These are phyloP conservation scores for Thraustochytrium striatum DNA, from an alignment of 352 stramenopile genomes.

Conservation along the genomic window DNA sequence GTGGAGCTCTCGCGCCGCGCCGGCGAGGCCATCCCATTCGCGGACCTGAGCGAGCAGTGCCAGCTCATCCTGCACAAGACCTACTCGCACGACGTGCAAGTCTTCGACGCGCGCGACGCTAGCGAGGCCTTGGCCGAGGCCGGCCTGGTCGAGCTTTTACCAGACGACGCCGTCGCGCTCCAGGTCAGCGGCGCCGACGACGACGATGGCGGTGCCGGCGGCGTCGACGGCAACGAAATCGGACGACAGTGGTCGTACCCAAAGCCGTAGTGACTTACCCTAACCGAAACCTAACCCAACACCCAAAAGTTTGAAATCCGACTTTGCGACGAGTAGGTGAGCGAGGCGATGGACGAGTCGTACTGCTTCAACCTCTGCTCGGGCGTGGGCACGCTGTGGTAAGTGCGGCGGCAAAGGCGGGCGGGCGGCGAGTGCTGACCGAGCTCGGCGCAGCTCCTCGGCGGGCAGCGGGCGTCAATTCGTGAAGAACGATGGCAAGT, in stretches of 20 bases:
- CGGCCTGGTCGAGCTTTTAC: neutral
- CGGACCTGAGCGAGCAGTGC: neutral
- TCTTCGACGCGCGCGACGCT: constrained; percentile 12
- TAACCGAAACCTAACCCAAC: neutral
- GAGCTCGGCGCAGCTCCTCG: neutral
- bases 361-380: constrained; percentile 45
- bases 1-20: neutral
- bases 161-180: neutral
- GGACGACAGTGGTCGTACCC: too few relatives aligned
- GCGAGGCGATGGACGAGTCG: constrained; percentile 17
- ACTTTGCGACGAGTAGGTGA: neutral
- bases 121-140: neutral
- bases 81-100: constrained; percentile 18
- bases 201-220: neutral
- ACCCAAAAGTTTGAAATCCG: neutral
- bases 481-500: constrained; percentile 23
- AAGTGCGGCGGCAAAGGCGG: neutral
- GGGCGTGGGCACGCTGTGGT: constrained; percentile 14
- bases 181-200: neutral
- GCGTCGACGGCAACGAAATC: neutral
- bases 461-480: neutral
- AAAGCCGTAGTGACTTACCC: too few relatives aligned
- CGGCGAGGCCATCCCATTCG: neutral
- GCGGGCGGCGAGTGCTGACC: neutral
- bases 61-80: constrained; percentile 27